phyloP scores from a whole-genome alignment of 78 protist species.

The Chrysochromulina parva region DNA sequence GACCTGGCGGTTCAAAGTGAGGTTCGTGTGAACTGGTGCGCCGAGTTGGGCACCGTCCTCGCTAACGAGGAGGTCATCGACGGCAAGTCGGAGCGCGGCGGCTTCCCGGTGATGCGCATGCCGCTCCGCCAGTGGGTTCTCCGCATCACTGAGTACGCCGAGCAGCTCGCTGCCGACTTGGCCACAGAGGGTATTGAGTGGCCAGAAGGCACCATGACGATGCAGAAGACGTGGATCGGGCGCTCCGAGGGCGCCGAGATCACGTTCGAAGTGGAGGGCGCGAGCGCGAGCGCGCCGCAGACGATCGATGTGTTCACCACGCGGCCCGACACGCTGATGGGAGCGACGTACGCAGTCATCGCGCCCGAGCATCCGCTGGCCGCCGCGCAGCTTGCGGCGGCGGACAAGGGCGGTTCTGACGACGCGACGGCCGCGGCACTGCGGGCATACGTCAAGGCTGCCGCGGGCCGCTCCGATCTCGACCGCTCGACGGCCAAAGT shows the following conservation, averaged over 20 bases:
- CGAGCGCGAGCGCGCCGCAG: background rate
- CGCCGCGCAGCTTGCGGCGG: background rate
- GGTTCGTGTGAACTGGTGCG: constrained; percentile 53
- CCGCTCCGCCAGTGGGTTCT: constrained; percentile 48
- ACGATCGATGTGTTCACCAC: constrained; percentile 76
- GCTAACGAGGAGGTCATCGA: constrained; percentile 87
- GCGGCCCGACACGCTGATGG: constrained; percentile 82
- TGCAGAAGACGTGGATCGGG: constrained; percentile 37
- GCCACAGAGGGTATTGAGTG: background rate
- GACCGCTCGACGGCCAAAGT: constrained; percentile 22
- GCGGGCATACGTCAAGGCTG: background rate
- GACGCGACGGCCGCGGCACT: background rate
- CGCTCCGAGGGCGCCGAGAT: constrained; percentile 31
- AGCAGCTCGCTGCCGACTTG: background rate
- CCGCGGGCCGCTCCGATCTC: constrained; percentile 3
- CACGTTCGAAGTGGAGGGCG: background rate
- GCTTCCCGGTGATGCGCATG: constrained; percentile 27
- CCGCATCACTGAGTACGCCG: constrained; percentile 31
- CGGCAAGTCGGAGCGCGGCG: constrained; percentile 37
- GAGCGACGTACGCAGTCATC: constrained; percentile 59
- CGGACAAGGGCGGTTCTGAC: background rate
- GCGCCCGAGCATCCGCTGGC: constrained; percentile 68
- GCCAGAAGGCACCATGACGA: constrained; percentile 33
- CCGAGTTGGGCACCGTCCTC: constrained; percentile 72
- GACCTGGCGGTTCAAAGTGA: constrained; percentile 78